Evolutionary conservation across 768 basidiomycete genomes (phyloP), one percentile per base, ranked within the genome.

Genomic region (Mycena venus): DNA sequence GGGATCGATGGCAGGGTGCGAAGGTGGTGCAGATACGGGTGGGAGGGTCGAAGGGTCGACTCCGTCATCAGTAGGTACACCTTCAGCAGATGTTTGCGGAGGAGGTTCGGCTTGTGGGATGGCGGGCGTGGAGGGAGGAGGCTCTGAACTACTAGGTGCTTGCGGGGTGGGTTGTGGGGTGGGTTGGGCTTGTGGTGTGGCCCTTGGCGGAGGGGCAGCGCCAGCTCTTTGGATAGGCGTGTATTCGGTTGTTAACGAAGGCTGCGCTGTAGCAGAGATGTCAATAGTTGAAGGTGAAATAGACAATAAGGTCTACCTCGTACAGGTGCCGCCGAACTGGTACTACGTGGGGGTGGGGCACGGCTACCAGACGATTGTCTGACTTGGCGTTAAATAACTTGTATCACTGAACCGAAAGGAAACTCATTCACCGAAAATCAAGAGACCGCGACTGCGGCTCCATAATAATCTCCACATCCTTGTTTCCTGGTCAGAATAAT

Each of bases 391-490:
- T 55, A 70, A n/a, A n/a, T n/a, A n/a, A 72, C 34, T 21, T 38
- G 11, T 15, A 60, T n/a, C 2, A 38, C 23, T 21, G 21, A n/a
- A 32, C 23, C n/a, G 15, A 29, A 47, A 44, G 5, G 40, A 38
- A 61, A 23, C 9, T 25, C 42, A 75, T 85, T 65, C 80, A 93
- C 93, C 95, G 89, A 79, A 96, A 91, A 84, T 96, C 95, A 23
- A 94, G 84, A 6, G 92, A 93, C 68, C 91, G 92, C 21, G 91
- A 83, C 11, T 91, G 86, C 3, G 91, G 91, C 78, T 98, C 95
- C 91, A 96, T 93, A 67, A 98, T 96, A 77, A 98, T 94, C 86
- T 98, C 96, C 75, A 98, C 88, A 81, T 98, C 93, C 93, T 96
- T 70, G 51, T 29, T 68, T 36, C 40, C 47, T 67, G 25, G 56